A percentile compares a stretch with the other conserved stretches of the same genome.
phyloP scores from a whole-genome alignment of 768 basidiomycete species.

The Pulveroboletus sp. region DNA sequence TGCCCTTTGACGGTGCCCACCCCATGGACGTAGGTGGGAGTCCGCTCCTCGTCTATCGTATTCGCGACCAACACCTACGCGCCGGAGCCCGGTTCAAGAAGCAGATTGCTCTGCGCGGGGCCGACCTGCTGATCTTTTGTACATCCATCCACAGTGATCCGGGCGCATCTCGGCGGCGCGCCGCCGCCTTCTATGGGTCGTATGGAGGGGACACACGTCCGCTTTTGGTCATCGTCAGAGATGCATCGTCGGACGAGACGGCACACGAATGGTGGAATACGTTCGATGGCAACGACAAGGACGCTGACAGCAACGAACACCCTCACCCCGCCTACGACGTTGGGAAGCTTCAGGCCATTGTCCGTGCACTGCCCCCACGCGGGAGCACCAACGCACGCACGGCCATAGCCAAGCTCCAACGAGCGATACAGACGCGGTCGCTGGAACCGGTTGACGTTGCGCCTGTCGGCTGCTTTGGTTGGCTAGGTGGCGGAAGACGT shows the following conservation, averaged over 20 bases:
- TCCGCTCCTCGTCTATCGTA: conserved; percentile 15
- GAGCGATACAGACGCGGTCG: conserved; percentile 19
- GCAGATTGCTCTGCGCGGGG: conserved; percentile 15
- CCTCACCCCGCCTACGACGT: not conserved
- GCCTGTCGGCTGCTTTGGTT: conserved; percentile 19
- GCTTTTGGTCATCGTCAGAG: conserved; percentile 22
- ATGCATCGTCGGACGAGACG: conserved; percentile 14
- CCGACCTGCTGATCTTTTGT: conserved; percentile 26
- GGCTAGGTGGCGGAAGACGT: conserved; percentile 12
- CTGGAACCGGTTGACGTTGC: conserved; percentile 19
- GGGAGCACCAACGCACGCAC: not conserved
- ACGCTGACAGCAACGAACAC: not conserved
- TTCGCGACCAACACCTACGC: conserved; percentile 19
- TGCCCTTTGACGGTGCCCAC: conserved; percentile 18
- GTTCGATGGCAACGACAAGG: conserved; percentile 5
- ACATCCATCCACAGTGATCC: conserved; percentile 6
- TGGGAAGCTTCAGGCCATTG: conserved; percentile 16
- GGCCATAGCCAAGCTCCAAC: conserved; percentile 10
- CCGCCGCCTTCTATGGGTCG: conserved; percentile 15
- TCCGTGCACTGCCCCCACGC: conserved; percentile 18
- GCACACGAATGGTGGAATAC: conserved; percentile 22
- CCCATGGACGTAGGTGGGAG: conserved; percentile 19
- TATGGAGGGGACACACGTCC: conserved; percentile 27
- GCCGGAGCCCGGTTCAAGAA: conserved; percentile 24
- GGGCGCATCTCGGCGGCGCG: conserved; percentile 7